Percentiles rank a stretch among this genome's conserved stretches.
These are phyloP conservation scores for Phialophora verrucosa DNA, from an alignment of 2,329 filamentous ascomycete species.

Conservation along the genomic window DNA sequence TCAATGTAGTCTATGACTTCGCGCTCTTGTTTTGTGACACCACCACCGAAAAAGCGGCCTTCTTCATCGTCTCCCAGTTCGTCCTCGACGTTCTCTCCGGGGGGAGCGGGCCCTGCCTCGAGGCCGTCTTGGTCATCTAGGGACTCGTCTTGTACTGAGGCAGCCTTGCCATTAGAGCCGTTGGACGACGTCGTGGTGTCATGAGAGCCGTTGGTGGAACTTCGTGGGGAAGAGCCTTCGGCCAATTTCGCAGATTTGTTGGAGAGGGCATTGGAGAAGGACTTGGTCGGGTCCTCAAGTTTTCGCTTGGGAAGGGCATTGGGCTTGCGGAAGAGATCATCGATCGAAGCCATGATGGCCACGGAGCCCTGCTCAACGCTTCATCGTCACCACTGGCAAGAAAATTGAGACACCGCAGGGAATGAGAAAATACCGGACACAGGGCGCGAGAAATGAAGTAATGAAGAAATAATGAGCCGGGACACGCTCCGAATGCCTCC, in stretches of 20 bases:
- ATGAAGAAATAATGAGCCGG: background rate
- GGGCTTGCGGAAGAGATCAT: slow-evolving; percentile 37
- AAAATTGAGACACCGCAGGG: background rate
- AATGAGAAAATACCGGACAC: background rate
- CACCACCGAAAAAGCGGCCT: slow-evolving; percentile 93
- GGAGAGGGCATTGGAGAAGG: slow-evolving; percentile 34
- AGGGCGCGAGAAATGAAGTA: slow-evolving; percentile 6
- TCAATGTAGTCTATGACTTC: slow-evolving; percentile 90
- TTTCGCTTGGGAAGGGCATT: slow-evolving; percentile 37
- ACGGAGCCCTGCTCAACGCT: slow-evolving; percentile 2
- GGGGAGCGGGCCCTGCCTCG: slow-evolving; percentile 61
- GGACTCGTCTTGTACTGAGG: slow-evolving; percentile 35
- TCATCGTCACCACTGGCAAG: slow-evolving; percentile 5
- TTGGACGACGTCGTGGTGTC: slow-evolving; percentile 19
- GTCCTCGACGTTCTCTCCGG: slow-evolving; percentile 60
- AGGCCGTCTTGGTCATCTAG: slow-evolving; percentile 52
- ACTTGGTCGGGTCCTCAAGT: slow-evolving; percentile 37
- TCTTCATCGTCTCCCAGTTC: slow-evolving; percentile 79
- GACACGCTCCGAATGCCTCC: background rate
- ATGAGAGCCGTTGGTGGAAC: slow-evolving; percentile 23
- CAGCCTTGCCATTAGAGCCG: slow-evolving; percentile 24
- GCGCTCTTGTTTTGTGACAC: slow-evolving; percentile 79
- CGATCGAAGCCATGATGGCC: slow-evolving; percentile 34
- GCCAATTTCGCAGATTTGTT: slow-evolving; percentile 39
- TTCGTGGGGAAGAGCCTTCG: slow-evolving; percentile 36